Conservation (phyloP, 352 stramenopile species). For the Aphanomyces cochlioides region DNA sequence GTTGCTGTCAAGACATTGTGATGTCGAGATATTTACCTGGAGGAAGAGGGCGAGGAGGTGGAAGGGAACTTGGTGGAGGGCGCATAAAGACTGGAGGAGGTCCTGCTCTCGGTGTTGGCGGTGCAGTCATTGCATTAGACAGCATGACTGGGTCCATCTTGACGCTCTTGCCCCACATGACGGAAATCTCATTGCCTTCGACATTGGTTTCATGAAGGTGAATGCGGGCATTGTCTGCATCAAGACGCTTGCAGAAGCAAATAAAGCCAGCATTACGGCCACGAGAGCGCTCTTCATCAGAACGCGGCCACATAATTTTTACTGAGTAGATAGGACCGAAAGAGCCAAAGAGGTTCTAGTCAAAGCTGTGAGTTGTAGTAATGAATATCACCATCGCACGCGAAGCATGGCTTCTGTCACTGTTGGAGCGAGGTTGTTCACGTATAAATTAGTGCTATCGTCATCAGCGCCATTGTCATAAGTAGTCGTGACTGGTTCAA, state of each 20-base stretch:
- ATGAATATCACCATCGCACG: constrained; percentile 33
- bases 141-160: constrained; percentile 49
- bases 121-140: constrained; percentile 20
- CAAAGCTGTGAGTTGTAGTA: not conserved
- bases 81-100: constrained; percentile 14
- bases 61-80: not conserved
- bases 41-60: not conserved
- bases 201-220: constrained; percentile 71
- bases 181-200: constrained; percentile 67
- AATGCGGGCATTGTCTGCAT: constrained; percentile 80
- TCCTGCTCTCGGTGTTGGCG: not conserved
- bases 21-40: not conserved
- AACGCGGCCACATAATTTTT: constrained; percentile 99
- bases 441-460: constrained; percentile 91
- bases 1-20: too few species aligned
- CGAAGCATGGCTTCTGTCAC: constrained; percentile 90
- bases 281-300: constrained; percentile 86
- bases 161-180: constrained; percentile 78
- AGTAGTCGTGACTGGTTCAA: constrained; percentile 11
- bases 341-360: constrained; percentile 72
- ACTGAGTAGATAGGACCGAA: constrained; percentile 93
- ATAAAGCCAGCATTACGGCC: constrained; percentile 94
- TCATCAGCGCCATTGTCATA: constrained; percentile 77
- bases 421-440: constrained; percentile 90
- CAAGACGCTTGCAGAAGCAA: constrained; percentile 83